Evolutionary conservation across 1,284 basidiomycete genomes (phyloP), one percentile per base, ranked within the genome.

Genomic region (Dichomitus squalens): DNA sequence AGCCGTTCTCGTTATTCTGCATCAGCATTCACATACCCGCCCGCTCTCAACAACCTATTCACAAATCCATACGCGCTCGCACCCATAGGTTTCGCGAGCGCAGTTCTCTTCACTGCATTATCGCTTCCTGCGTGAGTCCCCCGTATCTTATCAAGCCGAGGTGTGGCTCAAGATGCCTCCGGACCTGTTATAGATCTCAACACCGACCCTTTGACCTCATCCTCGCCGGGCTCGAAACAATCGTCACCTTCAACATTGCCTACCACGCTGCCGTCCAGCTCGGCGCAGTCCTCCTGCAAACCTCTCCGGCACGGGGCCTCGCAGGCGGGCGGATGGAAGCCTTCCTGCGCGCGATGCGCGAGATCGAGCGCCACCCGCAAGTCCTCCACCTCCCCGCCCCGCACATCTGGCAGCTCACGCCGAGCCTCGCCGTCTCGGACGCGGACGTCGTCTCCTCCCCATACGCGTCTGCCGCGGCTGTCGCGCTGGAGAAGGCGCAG

Each of bases 241-340:
- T 88, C 6, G 75, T 91, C 11, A 95, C 93, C 7, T 90, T 90
- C 70, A 83, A 85, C 41, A 79, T 96, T 27, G 88, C 94, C 0
- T 96, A 93, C 70, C 84, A 86, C 0, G 87, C 93, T 0, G 92
- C 87, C 20, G 78, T 87, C 4, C 82, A 90, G 0, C 88, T 95
- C 25, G 94, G 92, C 2, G 85, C 88, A 8, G 87, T 95, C 1
- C 78, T 98, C 1, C 74, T 97, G 3, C 95, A 97, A 70, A 97
- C 95, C 0, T 85, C 93, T 0, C 95, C 95, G 0, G 73, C 78
- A 6, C 76, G 88, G 20, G 83, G 86, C 0, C 65, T 80, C 1
- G 71, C 77, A 1, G 79, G 79, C 47, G 85, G 83, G 3, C 83
- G 86, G 55, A 93, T 93, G 87, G 87, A 91, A 63, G 78, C 82